Percentiles rank a stretch among this genome's conserved stretches.
These are phyloP conservation scores for Xylaria sp. DNA, from an alignment of 495 filamentous ascomycete species.

Conservation along the genomic window DNA sequence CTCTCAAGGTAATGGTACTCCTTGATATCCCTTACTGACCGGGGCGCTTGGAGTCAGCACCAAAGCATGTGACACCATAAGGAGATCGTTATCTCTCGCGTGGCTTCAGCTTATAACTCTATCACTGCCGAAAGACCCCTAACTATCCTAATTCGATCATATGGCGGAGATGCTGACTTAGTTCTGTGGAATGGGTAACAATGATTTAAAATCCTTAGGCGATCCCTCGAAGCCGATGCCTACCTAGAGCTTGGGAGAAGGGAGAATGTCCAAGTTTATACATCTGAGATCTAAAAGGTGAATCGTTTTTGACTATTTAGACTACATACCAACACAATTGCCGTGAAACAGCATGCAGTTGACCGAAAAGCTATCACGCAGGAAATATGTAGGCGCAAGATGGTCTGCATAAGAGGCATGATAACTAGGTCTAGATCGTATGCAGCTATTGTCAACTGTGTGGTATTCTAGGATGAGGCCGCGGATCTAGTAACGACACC, in stretches of 20 bases:
- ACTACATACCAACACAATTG: background rate
- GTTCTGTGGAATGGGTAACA: background rate
- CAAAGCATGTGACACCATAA: slow-evolving; percentile 8
- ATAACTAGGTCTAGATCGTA: slow-evolving; percentile 13
- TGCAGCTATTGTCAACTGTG: slow-evolving; percentile 16
- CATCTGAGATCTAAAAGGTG: background rate
- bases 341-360: background rate
- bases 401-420: slow-evolving; percentile 5
- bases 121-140: background rate
- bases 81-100: slow-evolving; percentile 6
- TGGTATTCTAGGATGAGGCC: background rate
- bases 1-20: background rate
- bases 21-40: background rate
- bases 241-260: background rate
- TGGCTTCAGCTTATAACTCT: slow-evolving; percentile 9
- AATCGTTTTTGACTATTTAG: background rate
- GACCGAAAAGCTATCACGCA: background rate
- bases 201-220: background rate
- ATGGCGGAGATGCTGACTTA: background rate
- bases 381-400: slow-evolving; percentile 10
- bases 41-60: background rate
- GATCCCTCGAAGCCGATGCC: background rate
- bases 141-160: background rate
- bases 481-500: slow-evolving; percentile 9
- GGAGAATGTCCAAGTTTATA: background rate